Evolutionary conservation across 225 moss, liverwort and hornwort species (phyloP).

Genomic region (Neckera pumila): DNA sequence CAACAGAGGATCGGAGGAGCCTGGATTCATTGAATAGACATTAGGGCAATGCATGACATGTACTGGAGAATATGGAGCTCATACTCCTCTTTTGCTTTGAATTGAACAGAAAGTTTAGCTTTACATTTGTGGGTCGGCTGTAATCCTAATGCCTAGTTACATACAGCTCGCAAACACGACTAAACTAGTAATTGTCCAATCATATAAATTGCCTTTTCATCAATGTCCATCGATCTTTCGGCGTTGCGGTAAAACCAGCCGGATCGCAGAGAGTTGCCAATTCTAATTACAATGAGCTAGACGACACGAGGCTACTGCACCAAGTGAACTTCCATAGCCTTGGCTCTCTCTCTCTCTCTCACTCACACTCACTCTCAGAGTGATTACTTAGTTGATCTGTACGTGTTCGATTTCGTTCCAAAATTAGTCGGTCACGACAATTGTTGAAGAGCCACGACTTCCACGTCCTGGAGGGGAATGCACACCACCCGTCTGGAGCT

Average conservation of each 20-base stretch:
- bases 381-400: background rate
- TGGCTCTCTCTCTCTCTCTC: background rate
- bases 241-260: background rate
- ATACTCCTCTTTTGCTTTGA: background rate
- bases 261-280: background rate
- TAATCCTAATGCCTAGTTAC: background rate
- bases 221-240: background rate
- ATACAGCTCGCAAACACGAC: background rate
- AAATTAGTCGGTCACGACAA: conserved; percentile 2
- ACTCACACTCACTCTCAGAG: background rate
- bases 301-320: background rate
- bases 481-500: background rate
- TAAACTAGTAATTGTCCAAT: background rate
- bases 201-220: background rate
- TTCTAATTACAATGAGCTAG: background rate
- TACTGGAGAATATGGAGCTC: background rate
- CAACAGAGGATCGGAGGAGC: background rate
- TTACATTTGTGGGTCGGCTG: background rate
- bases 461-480: conserved; percentile 16
- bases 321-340: background rate
- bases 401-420: background rate
- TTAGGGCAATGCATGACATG: background rate
- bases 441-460: conserved; percentile 19
- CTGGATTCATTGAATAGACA: background rate
- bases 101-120: background rate